These are phyloP conservation scores for Fagus crenata DNA, from an alignment of 306 rosid genomes.

Conservation along the genomic window DNA sequence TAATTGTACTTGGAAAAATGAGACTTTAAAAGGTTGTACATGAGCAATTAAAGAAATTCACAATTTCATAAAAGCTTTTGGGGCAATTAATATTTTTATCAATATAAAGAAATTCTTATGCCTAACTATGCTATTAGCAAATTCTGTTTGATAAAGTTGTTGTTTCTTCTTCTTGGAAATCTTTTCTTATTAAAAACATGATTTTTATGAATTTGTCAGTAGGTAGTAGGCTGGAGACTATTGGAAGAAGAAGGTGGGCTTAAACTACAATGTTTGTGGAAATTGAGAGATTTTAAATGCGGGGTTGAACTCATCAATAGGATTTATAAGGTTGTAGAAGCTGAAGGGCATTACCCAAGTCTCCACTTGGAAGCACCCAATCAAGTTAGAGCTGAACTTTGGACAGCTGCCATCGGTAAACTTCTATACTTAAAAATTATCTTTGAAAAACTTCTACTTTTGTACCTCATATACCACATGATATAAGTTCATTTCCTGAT, in stretches of 20 bases:
- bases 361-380: slow-evolving; percentile 78
- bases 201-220: slow-evolving; percentile 19
- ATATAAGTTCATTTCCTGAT: neutral
- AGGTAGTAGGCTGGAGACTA: slow-evolving; percentile 93
- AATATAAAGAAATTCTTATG: too few relatives aligned
- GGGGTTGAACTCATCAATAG: slow-evolving; percentile 80
- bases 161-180: neutral
- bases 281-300: slow-evolving; percentile 70
- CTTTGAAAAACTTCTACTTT: neutral
- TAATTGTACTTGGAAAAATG: too few relatives aligned
- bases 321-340: slow-evolving; percentile 57
- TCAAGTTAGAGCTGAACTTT: slow-evolving; percentile 77
- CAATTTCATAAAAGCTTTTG: too few relatives aligned
- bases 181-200: neutral
- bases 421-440: neutral
- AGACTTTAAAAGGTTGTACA: too few relatives aligned
- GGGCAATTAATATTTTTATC: too few relatives aligned
- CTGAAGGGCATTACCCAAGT: slow-evolving; percentile 70
- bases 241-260: slow-evolving; percentile 53
- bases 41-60: too few relatives aligned
- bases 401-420: slow-evolving; percentile 83
- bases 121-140: too few relatives aligned
- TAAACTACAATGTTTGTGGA: slow-evolving; percentile 87
- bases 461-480: neutral
- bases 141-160: too few relatives aligned